Evolutionary conservation across 805 yeast genomes (phyloP), one percentile per base, ranked within the genome.

Genomic region (Lachancea sp.): DNA sequence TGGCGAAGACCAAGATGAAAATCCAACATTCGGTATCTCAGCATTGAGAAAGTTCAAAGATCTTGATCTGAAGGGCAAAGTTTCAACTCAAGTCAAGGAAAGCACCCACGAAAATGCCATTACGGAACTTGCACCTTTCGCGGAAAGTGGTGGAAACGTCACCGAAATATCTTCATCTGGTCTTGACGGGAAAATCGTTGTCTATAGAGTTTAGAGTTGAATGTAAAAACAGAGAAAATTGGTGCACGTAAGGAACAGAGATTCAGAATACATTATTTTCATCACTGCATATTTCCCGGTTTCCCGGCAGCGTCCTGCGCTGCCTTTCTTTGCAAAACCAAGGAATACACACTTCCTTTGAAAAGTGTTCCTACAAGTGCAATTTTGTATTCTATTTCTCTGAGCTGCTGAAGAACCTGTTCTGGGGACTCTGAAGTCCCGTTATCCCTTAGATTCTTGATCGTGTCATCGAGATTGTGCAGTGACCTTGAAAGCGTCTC

Each of bases 21-120:
- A 62, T 42, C 68, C 75, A 12, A 70, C 77, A 5, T 68, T 68
- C 43, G 83, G 85, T 51, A 85, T 84, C 51, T 78, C 82, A 52
- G 95, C 95, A 6, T 77, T 93, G 65, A 85, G 85, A 69, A 88
- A 91, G 90, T 93, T 93, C 72, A 82, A 87, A 67, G 96, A 91
- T 66, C 71, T 93, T 75, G 99, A 93, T 68, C 76, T 91, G 64
- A 93, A 89, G 73, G 99, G 99, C 48, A 77, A 85, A 46, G 78
- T 78, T 42, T 72, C 66, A 45, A 63, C 63, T 26, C 66, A 68
- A 42, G 70, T 73, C 33, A 65, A 74, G 27, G 74, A 70, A 32
- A 88, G 96, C 13, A 77, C 86, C 48, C 98, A 93, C 69, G 96
- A 90, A 68, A 93, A 91, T 68, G 82, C 96, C 30, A 83, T 93